phyloP scores from a whole-genome alignment of 1,284 basidiomycete species.

The Austropuccinia psidii region DNA sequence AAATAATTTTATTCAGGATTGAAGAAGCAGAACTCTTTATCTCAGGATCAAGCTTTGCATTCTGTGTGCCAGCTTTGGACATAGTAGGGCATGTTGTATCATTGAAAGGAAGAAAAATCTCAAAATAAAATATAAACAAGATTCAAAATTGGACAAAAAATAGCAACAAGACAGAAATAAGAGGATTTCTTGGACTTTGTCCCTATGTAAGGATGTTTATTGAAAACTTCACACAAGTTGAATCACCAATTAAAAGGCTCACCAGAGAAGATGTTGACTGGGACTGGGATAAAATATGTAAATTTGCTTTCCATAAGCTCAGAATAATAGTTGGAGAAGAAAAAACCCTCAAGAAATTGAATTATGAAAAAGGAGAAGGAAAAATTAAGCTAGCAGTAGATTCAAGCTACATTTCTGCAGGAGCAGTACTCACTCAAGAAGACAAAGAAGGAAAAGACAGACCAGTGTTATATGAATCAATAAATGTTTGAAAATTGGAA shows the following conservation, averaged over 20 bases:
- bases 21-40: background rate
- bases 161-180: background rate
- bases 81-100: too few species aligned
- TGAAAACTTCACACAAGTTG: background rate
- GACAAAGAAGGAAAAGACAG: background rate
- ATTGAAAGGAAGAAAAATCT: too few species aligned
- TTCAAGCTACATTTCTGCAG: background rate
- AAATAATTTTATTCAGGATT: slow-evolving; percentile 9
- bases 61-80: too few species aligned
- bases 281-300: background rate
- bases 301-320: background rate
- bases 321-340: too few species aligned
- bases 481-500: background rate
- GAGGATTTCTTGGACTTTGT: too few species aligned
- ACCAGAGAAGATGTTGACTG: too few species aligned
- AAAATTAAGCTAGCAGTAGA: background rate
- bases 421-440: background rate
- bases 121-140: too few species aligned
- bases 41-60: background rate
- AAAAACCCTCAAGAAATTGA: too few species aligned
- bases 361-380: too few species aligned
- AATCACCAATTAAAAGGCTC: background rate
- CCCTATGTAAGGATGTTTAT: slow-evolving; percentile 20
- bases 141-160: background rate
- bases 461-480: background rate